Percentiles rank a stretch among this genome's conserved stretches.
These are phyloP conservation scores for Fusarium penzigii DNA, from an alignment of 2,329 filamentous ascomycete species.

Conservation along the genomic window DNA sequence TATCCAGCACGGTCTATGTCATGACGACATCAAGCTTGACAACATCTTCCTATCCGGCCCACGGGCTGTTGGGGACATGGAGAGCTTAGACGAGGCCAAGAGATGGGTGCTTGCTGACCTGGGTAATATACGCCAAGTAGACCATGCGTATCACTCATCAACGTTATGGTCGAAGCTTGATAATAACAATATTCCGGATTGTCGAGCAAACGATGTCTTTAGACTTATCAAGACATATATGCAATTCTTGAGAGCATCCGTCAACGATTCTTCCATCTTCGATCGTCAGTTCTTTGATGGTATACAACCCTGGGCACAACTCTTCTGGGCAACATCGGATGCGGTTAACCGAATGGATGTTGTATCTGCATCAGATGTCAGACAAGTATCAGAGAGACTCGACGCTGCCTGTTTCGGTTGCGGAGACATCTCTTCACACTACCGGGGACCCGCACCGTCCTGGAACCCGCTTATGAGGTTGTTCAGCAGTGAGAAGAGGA, in stretches of 20 bases:
- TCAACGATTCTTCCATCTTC: constrained; percentile 22
- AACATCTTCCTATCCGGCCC: constrained; percentile 32
- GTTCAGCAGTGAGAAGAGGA: constrained; percentile 7
- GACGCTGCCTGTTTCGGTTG: neutral
- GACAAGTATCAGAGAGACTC: constrained; percentile 1
- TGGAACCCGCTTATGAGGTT: constrained; percentile 8
- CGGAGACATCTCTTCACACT: neutral
- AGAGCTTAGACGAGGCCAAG: constrained; percentile 9
- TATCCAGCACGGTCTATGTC: constrained; percentile 26
- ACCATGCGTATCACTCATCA: constrained; percentile 34
- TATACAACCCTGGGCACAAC: constrained; percentile 22
- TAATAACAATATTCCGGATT: constrained; percentile 32
- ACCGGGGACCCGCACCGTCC: neutral
- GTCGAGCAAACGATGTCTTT: constrained; percentile 34
- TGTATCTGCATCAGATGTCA: constrained; percentile 4
- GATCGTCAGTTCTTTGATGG: constrained; percentile 28
- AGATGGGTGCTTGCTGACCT: constrained; percentile 35
- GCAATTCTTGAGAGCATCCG: constrained; percentile 28
- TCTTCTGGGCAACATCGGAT: constrained; percentile 29
- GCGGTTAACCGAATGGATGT: constrained; percentile 2
- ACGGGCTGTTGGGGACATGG: neutral
- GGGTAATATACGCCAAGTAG: constrained; percentile 32
- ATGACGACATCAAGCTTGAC: constrained; percentile 36
- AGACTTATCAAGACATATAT: constrained; percentile 34
- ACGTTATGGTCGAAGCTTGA: constrained; percentile 29